Base-by-base conservation (phyloP, 306 rosid genomes). In the Senna tora region DNA sequence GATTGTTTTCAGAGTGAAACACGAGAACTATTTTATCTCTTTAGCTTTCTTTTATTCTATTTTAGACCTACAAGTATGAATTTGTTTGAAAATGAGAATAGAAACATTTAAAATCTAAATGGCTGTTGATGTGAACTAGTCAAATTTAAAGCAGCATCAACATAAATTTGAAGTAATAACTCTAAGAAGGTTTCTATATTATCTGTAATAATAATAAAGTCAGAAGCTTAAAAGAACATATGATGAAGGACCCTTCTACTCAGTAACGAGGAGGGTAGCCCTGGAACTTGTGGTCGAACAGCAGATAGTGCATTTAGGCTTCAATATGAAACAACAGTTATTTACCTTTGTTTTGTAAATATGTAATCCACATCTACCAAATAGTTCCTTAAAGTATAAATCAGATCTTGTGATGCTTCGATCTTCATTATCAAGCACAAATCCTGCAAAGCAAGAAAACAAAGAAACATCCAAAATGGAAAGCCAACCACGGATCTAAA, bases 351-450 rank as follows among this genome's bases (percentile, higher is more conserved):
- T 62, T 86, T 79, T 87, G 84, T 80, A 87, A 42, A 86, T 42
- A 83, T 89, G 88, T 76, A 94, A 88, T 45, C 95, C 94, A 56
- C 96, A 94, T n/a, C 73, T 84, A 73, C 80, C 77, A 76, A 94
- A 89, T 70, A 91, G 91, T 77, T 86, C 85, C 86, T 81, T 91
- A 73, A 86, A 94, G 88, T 89, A 91, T 49, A 32, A 45, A 77
- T 94, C 97, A 33, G 96, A 94, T 78, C 97, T 89, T 15, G 98
- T 91, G 58, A 94, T 38, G 56, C 98, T 94, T 55, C 91, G 83
- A 67, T 94, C 98, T 75, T 80, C 91, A 36, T 89, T 94, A 74
- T 91, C 98, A 46, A 94, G 81, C 80, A 94, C 84, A 50, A 94
- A 94, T 54, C 98, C 98, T 94, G 74, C 57, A 38, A 66, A 39